Base-by-base conservation (phyloP, 2,329 filamentous ascomycete species). In the Akanthomyces muscarius region DNA sequence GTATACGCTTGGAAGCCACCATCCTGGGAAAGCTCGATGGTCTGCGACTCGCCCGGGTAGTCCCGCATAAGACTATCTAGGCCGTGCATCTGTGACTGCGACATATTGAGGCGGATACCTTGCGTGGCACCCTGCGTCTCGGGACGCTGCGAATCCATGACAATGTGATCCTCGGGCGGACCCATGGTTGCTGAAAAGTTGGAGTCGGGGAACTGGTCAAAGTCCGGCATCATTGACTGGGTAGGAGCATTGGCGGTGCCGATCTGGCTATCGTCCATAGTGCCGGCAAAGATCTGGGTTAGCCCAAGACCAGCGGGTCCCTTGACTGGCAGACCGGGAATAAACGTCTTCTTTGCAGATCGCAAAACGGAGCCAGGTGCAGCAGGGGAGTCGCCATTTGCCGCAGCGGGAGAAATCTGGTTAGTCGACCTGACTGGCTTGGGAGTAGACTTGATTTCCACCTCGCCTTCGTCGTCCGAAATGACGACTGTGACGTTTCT, bases 281-380 rank as follows among this genome's bases (percentile, higher is more conserved):
- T 97, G 14, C 91, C 91, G 5, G 90, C 90, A 72, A 97, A 97
- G 66, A 95, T 94, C 70, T 97, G 93, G 0, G 92, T 96, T 51
- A 97, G 81, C 11, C 91, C 90, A 48, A 96, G 77, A 3, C 86
- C 86, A 42, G 85, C 86, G 25, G 85, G 81, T 0, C 81, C 83
- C 25, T 81, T 75, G 4, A 88, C 80, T 2, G 87, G 84, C 23
- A 91, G 76, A 1, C 87, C 88, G 4, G 89, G 89, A 63, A 91
- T 89, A 68, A 89, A 89, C 0, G 79, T 83, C 75, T 89, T 90
- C 64, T 83, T 87, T 2, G 86, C 86, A 4, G 87, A 89, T 47
- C 87, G 84, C n/a, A 89, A 73, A 2, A 89, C 85, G 0, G 87
- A 89, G 18, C 81, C 85, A 4, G 87, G 88, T 14, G 78, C 77